phyloP scores from a whole-genome alignment of 2,329 filamentous ascomycete genomes.

The Phoma sp. region DNA sequence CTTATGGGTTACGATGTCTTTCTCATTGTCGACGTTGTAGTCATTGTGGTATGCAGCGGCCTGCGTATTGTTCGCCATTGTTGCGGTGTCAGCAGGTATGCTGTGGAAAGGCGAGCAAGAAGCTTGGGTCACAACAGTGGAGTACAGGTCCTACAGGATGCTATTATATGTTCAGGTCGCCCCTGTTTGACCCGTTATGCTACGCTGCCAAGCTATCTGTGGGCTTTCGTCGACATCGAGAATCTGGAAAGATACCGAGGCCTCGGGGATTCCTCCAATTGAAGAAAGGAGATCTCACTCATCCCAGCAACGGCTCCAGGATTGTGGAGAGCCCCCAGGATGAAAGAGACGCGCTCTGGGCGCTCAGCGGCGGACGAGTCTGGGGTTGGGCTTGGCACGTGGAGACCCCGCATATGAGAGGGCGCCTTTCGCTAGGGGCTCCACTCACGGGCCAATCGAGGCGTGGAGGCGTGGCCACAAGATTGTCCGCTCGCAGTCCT shows the following conservation, averaged over 20 bases:
- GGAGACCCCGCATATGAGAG: slow-evolving; percentile 36
- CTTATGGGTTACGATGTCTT: slow-evolving; percentile 24
- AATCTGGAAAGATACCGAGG: slow-evolving; percentile 36
- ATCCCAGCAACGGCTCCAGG: slow-evolving; percentile 11
- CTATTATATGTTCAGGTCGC: slow-evolving; percentile 22
- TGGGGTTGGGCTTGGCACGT: slow-evolving; percentile 36
- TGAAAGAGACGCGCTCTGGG: slow-evolving; percentile 18
- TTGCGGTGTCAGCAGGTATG: slow-evolving; percentile 6
- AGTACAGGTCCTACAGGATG: slow-evolving; percentile 2
- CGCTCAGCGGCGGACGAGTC: slow-evolving; percentile 15
- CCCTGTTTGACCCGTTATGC: slow-evolving; percentile 21
- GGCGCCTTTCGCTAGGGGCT: slow-evolving; percentile 13
- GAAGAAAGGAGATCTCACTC: slow-evolving; percentile 10
- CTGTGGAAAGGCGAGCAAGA: slow-evolving; percentile 7
- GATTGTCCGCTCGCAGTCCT: slow-evolving; percentile 7
- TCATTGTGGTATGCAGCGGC: slow-evolving; percentile 9
- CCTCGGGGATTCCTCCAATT: slow-evolving; percentile 19
- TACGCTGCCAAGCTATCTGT: slow-evolving; percentile 22
- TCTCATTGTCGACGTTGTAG: slow-evolving; percentile 33
- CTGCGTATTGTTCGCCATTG: slow-evolving; percentile 13
- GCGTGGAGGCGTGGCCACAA: slow-evolving; percentile 1
- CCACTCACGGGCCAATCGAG: slow-evolving; percentile 26
- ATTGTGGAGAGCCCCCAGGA: slow-evolving; percentile 15
- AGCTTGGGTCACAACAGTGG: slow-evolving; percentile 11
- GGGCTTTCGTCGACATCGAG: slow-evolving; percentile 5